Evolutionary conservation across 2,329 filamentous ascomycete genomes (phyloP).

Genomic region (Colletotrichum orchidophilum): DNA sequence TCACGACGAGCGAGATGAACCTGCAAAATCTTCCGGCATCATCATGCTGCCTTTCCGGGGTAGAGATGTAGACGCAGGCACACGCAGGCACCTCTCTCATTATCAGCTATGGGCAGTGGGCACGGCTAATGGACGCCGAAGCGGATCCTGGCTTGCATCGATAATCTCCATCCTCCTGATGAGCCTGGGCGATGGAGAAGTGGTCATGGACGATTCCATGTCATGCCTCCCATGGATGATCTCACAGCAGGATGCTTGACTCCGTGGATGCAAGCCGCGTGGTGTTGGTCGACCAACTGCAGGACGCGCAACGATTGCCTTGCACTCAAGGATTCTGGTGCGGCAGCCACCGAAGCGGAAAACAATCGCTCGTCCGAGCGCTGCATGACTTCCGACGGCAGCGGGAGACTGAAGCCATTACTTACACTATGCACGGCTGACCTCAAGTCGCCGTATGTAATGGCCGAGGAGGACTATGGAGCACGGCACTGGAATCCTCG

Average conservation of each 20-base stretch:
- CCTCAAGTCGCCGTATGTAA: background rate
- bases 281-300: background rate
- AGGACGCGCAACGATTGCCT: background rate
- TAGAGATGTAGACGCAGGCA: background rate
- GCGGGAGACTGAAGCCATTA: conserved; percentile 1
- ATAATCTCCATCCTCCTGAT: background rate
- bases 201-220: background rate
- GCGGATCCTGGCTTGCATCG: conserved; percentile 15
- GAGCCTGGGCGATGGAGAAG: background rate
- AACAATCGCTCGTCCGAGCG: conserved; percentile 12
- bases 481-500: background rate
- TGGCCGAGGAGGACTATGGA: background rate
- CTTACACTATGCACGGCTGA: background rate
- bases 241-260: background rate
- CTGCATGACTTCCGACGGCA: conserved; percentile 4
- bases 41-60: conserved; percentile 19
- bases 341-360: background rate
- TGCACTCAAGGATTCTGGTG: background rate
- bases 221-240: background rate
- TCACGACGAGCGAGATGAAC: conserved; percentile 15
- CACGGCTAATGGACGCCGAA: conserved; percentile 1
- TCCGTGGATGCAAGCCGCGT: background rate
- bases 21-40: conserved; percentile 15
- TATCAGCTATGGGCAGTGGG: background rate
- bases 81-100: background rate